Evolutionary conservation across 192 early-diverging fungal species (phyloP), one percentile per base, ranked within the genome.

Genomic region (Dimargaris xerosporica): DNA sequence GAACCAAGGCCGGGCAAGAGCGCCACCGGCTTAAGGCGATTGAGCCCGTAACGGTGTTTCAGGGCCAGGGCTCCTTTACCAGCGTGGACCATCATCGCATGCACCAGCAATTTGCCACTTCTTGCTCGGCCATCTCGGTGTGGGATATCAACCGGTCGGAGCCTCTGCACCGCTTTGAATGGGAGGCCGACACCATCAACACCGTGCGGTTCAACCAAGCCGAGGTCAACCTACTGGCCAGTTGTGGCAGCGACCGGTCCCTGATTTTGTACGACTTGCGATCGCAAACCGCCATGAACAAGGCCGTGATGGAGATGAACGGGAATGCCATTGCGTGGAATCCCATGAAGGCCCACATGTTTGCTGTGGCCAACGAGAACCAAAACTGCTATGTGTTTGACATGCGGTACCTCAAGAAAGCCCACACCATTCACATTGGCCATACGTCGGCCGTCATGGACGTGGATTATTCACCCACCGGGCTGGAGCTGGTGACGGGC

Each of bases 241-340:
- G 86, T 66, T 88, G 89, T 42, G 94, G 94, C 19, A 88, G 90
- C 1, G 96, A 99, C 75, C 80, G 96, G 29, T 89, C 94, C 0
- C 81, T 99, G 63, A 88, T 89, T 42, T 70, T 99, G 21, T 99
- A 98, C 69, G 96, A 99, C 68, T 72, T 96, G 63, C 78, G 96
- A 62, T 91, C 92, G 2, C 87, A 71, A 69, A 82, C 84, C 41
- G 90, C 96, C 0, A 73, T 99, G 45, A 77, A 83, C 28, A 98
- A 98, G 71, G 67, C 86, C 29, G 71, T 93, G 62, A 78, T 94
- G 80, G 75, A 81, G 48, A 74, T 94, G 78, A 83, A 82, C 62
- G 90, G 91, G 28, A 99, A 99, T 70, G 91, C 96, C 12, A 91
- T 99, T 53, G 75, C 90, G 19, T 99, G 96, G 96, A 99, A 99